Base-by-base conservation (phyloP, 352 stramenopile genomes). In the Phytophthora crassamura region DNA sequence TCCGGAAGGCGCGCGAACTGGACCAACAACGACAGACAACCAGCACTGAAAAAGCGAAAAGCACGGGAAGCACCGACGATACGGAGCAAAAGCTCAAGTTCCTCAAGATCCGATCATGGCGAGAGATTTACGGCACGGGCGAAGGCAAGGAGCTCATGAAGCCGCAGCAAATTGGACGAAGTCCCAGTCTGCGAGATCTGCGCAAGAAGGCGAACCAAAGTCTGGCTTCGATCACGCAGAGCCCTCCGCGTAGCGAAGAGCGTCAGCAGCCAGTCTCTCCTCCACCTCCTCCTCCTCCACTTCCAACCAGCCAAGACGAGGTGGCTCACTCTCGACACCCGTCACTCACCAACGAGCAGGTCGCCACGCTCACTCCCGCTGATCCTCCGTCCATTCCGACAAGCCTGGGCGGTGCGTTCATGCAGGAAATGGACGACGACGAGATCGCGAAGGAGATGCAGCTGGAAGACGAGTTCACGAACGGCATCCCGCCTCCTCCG, bases 371-470 rank as follows among this genome's bases (percentile, higher is more conserved):
- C 3, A 14, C 40, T 28, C 45, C 59, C 7, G 38, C 41, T 22
- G 64, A 63, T 30, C 22, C 48, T 11, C 58, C 47, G 8, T 40
- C 59, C 1, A 62, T 59, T 15, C 40, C 68, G 3, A 53, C 66
- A 41, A 49, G 56, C 20, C 59, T 66, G 10, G 56, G 67, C 0
- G 80, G 78, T 2, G 80, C 80, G 1, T 89, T 89, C 62, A 89
- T 89, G 80, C 75, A 89, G 35, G 80, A 89, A 64, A 83, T 89
- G 45, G 71, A 84, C 6, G 80, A 84, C 32, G 78, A 80, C 32
- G 72, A 82, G 54, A 64, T 77, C n/a, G 43, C 62, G 9, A 72
- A 65, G 25, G 73, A 76, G 36, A 67, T 54, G 36, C 66, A 73
- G 28, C 32, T 52, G 4, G 61, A 80, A 15, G 53, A 58, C 8